These are phyloP conservation scores for Fusarium sp. DNA, from an alignment of 2,329 filamentous ascomycete genomes.

Conservation along the genomic window DNA sequence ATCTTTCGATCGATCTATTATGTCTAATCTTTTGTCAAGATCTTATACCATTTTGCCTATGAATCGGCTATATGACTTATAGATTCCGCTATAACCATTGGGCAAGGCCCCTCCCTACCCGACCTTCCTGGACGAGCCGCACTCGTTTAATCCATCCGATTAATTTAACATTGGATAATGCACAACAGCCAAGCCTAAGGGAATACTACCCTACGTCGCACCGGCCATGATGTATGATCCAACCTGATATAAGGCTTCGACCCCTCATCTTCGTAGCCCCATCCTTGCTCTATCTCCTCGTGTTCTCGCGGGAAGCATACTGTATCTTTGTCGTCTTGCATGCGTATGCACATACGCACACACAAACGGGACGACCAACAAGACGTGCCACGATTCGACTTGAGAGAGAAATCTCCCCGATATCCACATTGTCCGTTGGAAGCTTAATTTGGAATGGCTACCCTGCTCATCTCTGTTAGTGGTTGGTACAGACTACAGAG, in stretches of 20 bases:
- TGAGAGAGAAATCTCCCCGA: slow-evolving; percentile 41
- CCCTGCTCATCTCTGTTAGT: slow-evolving; percentile 41
- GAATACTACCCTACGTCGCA: slow-evolving; percentile 9
- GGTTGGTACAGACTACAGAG: slow-evolving; percentile 6
- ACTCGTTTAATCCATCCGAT: slow-evolving; percentile 26
- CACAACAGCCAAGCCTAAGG: slow-evolving; percentile 13
- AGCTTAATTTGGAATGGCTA: slow-evolving; percentile 41
- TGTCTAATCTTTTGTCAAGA: not conserved
- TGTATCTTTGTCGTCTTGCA: slow-evolving; percentile 17
- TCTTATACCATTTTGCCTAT: not conserved
- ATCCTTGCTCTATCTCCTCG: slow-evolving; percentile 32
- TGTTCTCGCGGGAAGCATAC: slow-evolving; percentile 31
- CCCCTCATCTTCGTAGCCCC: slow-evolving; percentile 4
- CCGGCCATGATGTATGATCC: slow-evolving; percentile 9
- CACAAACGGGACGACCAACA: slow-evolving; percentile 14
- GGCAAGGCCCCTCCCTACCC: not conserved
- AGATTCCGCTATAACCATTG: not conserved
- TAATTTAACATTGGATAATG: slow-evolving; percentile 20
- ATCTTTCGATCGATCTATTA: not conserved
- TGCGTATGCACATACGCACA: slow-evolving; percentile 18
- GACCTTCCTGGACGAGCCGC: slow-evolving; percentile 33
- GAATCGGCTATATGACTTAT: too few species aligned
- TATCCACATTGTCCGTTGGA: slow-evolving; percentile 44
- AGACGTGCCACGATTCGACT: slow-evolving; percentile 34
- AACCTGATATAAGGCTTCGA: slow-evolving; percentile 10